Evolutionary conservation across 352 stramenopile species (phyloP).

Genomic region (Phytophthora rubi): DNA sequence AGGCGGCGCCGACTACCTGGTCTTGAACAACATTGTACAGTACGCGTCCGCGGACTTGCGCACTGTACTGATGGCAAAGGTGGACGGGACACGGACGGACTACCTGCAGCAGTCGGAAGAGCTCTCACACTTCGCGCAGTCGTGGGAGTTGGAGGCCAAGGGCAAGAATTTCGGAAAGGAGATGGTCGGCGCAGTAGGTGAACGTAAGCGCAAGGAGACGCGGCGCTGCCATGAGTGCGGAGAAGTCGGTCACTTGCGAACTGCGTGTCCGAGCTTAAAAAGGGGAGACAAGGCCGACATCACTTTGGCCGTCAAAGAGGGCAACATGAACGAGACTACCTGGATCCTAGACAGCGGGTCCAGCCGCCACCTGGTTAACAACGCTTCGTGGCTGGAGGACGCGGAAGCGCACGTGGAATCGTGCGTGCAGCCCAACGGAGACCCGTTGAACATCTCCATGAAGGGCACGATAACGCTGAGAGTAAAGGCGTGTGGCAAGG

Average conservation of each 20-base stretch:
- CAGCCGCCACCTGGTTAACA: neutral
- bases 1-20: conserved; percentile 13
- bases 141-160: neutral
- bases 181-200: no score
- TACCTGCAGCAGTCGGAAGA: conserved; percentile 9
- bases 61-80: conserved; percentile 17
- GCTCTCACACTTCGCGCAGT: neutral
- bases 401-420: neutral
- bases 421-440: neutral
- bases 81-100: conserved; percentile 1
- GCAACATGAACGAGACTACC: neutral
- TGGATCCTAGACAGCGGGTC: conserved; percentile 7
- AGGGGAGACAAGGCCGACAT: neutral
- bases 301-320: neutral
- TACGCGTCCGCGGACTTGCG: conserved; percentile 19
- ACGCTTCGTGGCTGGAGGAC: neutral
- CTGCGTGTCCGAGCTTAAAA: neutral
- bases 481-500: no score
- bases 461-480: neutral
- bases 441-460: neutral
- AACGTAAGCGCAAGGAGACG: no score
- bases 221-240: neutral
- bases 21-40: conserved; percentile 28
- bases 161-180: no score
- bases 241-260: neutral